Conservation (phyloP, 805 yeast genomes). For the Lipomyces yamanashiensis region DNA sequence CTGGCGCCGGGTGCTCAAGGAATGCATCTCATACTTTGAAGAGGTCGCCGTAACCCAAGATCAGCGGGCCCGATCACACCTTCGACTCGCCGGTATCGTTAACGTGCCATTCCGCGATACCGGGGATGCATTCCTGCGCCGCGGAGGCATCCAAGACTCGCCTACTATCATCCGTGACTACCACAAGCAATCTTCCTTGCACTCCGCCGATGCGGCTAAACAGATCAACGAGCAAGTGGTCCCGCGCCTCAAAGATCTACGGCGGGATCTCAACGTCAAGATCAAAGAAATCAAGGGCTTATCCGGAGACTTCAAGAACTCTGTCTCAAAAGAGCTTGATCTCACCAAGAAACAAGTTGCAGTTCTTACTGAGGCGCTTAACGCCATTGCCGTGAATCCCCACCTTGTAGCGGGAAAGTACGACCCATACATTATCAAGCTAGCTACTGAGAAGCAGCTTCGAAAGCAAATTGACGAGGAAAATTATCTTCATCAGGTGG, state of each 20-base stretch:
- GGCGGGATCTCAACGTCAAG: slow-evolving; percentile 77
- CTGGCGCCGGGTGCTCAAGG: slow-evolving; percentile 81
- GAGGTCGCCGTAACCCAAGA: slow-evolving; percentile 87
- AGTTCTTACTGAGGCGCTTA: slow-evolving; percentile 59
- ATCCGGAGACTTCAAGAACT: slow-evolving; percentile 82
- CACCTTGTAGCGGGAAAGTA: slow-evolving; percentile 55
- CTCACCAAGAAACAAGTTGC: slow-evolving; percentile 30
- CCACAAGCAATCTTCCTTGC: slow-evolving; percentile 62
- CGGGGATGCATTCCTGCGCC: slow-evolving; percentile 45
- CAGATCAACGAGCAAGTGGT: slow-evolving; percentile 65
- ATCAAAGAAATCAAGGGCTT: slow-evolving; percentile 84
- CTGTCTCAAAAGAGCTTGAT: slow-evolving; percentile 67
- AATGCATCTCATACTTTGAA: slow-evolving; percentile 72
- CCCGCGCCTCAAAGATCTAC: slow-evolving; percentile 59
- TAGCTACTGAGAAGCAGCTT: slow-evolving; percentile 74
- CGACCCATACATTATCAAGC: slow-evolving; percentile 83
- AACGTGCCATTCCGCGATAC: slow-evolving; percentile 47
- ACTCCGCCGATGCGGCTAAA: slow-evolving; percentile 62
- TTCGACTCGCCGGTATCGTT: slow-evolving; percentile 79
- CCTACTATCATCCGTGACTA: slow-evolving; percentile 45
- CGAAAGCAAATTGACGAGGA: slow-evolving; percentile 81
- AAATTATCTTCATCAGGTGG: slow-evolving; percentile 68
- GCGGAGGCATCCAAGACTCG: slow-evolving; percentile 43
- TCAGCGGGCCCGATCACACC: slow-evolving; percentile 81
- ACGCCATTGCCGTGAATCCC: slow-evolving; percentile 48